Base-by-base conservation (phyloP, 1,284 basidiomycete genomes). In the Microstroma glucosiphilum region DNA sequence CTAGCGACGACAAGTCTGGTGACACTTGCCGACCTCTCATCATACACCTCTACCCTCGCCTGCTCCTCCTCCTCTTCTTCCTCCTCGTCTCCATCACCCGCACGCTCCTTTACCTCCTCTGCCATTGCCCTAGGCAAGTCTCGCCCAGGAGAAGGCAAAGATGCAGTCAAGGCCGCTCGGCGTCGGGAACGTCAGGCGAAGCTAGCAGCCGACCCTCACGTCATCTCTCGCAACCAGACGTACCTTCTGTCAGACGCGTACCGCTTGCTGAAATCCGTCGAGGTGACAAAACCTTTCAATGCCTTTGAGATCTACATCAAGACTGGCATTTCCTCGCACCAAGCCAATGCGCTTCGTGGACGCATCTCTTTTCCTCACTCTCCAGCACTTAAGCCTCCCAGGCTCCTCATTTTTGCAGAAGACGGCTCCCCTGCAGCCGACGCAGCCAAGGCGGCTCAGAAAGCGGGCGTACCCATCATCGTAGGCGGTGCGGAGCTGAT, bases 231-330 rank as follows among this genome's bases (percentile, higher is more conserved):
- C 56, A 40, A 25, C 25, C 37, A 37, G 30, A 37, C 30, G 4
- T 40, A 23, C 56, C 46, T 37, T 26, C 57, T 48, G 6, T n/a
- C 46, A 23, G 43, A 48, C 6, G 43, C 43, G 4, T 48, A 23
- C 26, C 21, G 21, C 13, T 21, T 54, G 6, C 13, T 54, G 15
- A 55, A 66, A 59, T 60, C 70, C 3, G 62, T 67, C 40, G 69
- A 70, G 43, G 66, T 67, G 11, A 57, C 68, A 48, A 64, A 75
- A 37, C 74, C 76, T 0, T 62, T 63, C 56, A 71, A 72, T 43
- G 75, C 76, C 11, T 78, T 71, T 60, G 77, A 79, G 58, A 58
- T 78, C 17, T 75, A 79, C 64, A 71, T 79, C 51, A 72, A 73
- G 53, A 79, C 77, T 8, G 66, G 64, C 15, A 70, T 79, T 30